Evolutionary conservation across 2,329 filamentous ascomycete species (phyloP), one percentile per base, ranked within the genome.

Genomic region (Elsinoe fawcettii): DNA sequence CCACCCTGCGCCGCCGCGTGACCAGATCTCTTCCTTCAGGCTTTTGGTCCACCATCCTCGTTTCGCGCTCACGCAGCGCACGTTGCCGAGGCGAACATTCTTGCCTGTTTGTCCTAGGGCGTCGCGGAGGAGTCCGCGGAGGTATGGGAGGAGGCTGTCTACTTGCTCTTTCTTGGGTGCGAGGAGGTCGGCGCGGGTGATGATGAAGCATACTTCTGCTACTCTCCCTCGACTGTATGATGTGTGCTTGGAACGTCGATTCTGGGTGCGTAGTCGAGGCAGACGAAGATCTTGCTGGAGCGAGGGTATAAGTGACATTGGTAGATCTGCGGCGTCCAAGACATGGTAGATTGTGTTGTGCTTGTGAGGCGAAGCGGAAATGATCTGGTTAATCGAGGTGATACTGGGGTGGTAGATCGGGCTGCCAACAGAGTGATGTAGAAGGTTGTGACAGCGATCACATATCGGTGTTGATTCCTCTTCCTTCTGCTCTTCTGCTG

Each of bases 291-390:
- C 75, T 6, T 81, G 75, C 60, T 87, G 81, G 8, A 99, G 80
- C 44, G 84, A 82, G 0, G 90, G 88, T 3, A 97, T 78, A 12
- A 99, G 74, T 1, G 93, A 96, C 81, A 99, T 88, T 18, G 93
- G 93, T 62, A 99, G 97, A 71, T 99, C 93, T 60, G 91, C 93
- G 2, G 93, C 92, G 67, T 99, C 93, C 20, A 99, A 76, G 23
- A 99, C 79, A 71, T 99, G 93, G 69, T 97, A 99, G 60, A 99
- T 85, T 71, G 96, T 89, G 66, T 99, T 97, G 68, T 88, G 82
- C 68, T 88, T 88, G 72, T 95, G 85, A 0, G 91, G 91, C 1
- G 92, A 95, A 70, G 95, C 89, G 55, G 85, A 80, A 55, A 99
- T 87, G 14, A 90, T 95, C 61, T 90, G 85, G 62, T 85, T 83